phyloP scores from a whole-genome alignment of 208 protist genomes.

The Trichomonas vaginalis region DNA sequence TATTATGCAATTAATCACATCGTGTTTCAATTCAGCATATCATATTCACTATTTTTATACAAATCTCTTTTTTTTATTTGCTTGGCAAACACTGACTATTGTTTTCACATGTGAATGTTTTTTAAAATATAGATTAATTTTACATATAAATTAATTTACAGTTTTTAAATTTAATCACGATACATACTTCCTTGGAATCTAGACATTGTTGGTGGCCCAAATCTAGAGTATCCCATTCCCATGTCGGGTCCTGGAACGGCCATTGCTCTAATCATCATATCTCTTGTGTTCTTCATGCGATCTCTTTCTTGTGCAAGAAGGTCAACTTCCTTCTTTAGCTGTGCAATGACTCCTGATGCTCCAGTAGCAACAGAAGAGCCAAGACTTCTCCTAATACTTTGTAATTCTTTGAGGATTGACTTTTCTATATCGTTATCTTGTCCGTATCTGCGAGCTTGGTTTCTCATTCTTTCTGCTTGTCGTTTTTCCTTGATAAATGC shows the following conservation, averaged over 20 bases:
- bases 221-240: background rate
- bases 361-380: background rate
- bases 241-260: background rate
- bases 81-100: too few relatives aligned
- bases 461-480: background rate
- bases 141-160: too few relatives aligned
- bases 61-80: too few relatives aligned
- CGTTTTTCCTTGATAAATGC: background rate
- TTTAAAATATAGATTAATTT: too few relatives aligned
- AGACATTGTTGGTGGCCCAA: background rate
- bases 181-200: background rate
- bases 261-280: background rate
- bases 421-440: conserved; percentile 6
- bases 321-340: background rate
- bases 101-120: too few relatives aligned
- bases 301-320: background rate
- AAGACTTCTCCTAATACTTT: background rate
- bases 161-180: background rate
- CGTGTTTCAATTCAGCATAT: too few relatives aligned
- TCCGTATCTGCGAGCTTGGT: background rate
- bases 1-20: too few relatives aligned
- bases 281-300: background rate
- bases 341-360: background rate
- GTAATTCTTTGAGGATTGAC: background rate
- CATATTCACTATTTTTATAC: too few relatives aligned